Percentiles rank a stretch among this genome's conserved stretches.
Evolutionary conservation across 371 early-diverging fungal genomes (phyloP).

Genomic region (Zancudomyces culisetae): DNA sequence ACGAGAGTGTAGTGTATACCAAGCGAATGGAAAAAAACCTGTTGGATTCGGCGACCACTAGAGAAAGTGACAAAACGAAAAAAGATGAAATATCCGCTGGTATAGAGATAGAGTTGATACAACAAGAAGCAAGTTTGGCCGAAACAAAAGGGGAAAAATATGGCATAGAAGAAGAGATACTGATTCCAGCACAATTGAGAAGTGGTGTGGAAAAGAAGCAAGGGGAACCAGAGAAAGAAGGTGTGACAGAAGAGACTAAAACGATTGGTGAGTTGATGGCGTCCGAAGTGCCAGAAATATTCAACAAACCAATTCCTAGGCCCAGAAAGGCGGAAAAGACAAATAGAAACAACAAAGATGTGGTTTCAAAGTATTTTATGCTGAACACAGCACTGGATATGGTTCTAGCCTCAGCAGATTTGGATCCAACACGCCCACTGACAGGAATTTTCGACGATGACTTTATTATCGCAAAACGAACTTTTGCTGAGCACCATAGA

Average conservation of each 20-base stretch:
- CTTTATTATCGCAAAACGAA: background rate
- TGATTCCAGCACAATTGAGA: too few species aligned
- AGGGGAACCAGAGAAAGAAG: background rate
- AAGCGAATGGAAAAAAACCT: too few species aligned
- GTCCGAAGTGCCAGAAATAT: background rate
- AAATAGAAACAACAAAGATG: background rate
- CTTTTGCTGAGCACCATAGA: background rate
- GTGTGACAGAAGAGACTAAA: background rate
- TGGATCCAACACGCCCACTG: slow-evolving; percentile 2
- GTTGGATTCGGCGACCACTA: too few species aligned
- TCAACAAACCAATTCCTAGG: background rate
- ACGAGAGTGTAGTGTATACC: too few species aligned
- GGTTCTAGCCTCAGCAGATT: slow-evolving; percentile 1
- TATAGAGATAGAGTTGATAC: too few species aligned
- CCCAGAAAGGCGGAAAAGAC: background rate
- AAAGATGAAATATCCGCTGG: too few species aligned
- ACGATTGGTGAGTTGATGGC: too few species aligned
- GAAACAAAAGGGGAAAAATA: too few species aligned
- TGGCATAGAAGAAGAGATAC: too few species aligned
- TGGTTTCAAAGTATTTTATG: background rate
- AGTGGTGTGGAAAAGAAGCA: background rate
- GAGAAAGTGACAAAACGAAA: too few species aligned
- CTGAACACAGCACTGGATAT: slow-evolving; percentile 3
- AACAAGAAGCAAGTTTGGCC: too few species aligned
- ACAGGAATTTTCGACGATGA: slow-evolving; percentile 4